Evolutionary conservation across 345 rosid species (phyloP).

Genomic region (Gossypium australe): DNA sequence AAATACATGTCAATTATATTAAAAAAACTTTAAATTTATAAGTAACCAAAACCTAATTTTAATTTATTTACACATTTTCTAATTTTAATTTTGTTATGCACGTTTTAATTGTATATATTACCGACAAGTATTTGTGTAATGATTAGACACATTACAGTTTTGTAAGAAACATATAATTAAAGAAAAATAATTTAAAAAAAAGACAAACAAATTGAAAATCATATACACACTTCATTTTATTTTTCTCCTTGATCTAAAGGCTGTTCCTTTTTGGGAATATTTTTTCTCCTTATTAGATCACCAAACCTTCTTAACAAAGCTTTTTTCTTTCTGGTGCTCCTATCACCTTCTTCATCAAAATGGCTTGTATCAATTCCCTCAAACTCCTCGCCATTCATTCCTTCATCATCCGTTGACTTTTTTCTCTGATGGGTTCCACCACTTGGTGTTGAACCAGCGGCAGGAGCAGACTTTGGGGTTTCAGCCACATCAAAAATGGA

Average conservation of each 20-base stretch:
- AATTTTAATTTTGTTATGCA: no score
- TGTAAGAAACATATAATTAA: neutral
- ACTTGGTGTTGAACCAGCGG: neutral
- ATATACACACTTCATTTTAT: neutral
- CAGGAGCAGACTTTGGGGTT: constrained; percentile 28
- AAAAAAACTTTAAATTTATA: no score
- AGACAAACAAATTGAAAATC: neutral
- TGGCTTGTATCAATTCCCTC: constrained; percentile 41
- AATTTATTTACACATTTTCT: no score
- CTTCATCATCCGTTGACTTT: constrained; percentile 41
- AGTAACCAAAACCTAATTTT: no score
- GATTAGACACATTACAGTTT: no score
- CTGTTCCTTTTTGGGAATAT: constrained; percentile 27
- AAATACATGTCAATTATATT: no score
- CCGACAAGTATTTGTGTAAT: no score
- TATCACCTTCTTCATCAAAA: constrained; percentile 55
- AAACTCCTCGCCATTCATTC: constrained; percentile 38
- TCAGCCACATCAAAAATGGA: constrained; percentile 62
- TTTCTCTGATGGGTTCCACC: neutral
- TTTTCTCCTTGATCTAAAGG: neutral
- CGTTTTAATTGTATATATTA: no score
- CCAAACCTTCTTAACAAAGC: constrained; percentile 71
- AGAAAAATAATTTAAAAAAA: neutral
- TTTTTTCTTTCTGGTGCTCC: constrained; percentile 55
- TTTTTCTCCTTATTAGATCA: constrained; percentile 50